Percentiles rank a stretch among this genome's conserved stretches.
Conservation (phyloP, 108 stramenopile species). For the Cylindrotheca closterium region DNA sequence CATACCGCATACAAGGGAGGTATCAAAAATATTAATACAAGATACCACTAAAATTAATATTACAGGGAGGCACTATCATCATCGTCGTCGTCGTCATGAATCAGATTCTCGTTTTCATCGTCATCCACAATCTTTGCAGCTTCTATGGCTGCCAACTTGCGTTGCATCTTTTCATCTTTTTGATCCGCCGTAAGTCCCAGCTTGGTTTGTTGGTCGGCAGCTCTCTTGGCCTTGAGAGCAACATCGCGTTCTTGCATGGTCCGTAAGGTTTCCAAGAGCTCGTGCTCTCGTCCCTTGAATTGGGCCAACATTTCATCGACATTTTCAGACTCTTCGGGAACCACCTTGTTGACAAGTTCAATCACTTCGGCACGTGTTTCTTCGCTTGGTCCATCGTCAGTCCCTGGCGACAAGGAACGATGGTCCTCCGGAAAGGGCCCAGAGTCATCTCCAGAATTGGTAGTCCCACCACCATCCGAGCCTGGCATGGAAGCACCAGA, state of each 20-base stretch:
- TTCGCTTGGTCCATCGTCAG: constrained; percentile 25
- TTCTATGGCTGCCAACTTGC: not conserved
- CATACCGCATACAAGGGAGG: too few species aligned
- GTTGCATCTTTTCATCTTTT: constrained; percentile 2
- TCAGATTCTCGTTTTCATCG: too few species aligned
- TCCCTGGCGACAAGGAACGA: not conserved
- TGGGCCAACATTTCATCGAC: constrained; percentile 75
- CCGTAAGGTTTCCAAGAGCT: constrained; percentile 57
- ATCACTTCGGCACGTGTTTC: constrained; percentile 53
- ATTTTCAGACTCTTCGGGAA: constrained; percentile 67
- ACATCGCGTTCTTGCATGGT: constrained; percentile 66
- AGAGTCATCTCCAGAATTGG: constrained; percentile 1
- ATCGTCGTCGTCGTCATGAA: not conserved
- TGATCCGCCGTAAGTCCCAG: not conserved
- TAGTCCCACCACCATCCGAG: not conserved
- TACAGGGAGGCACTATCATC: not conserved
- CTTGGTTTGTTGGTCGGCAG: constrained; percentile 46
- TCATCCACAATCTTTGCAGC: not conserved
- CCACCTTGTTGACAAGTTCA: constrained; percentile 46
- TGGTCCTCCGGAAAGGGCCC: not conserved
- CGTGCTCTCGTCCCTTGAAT: constrained; percentile 58
- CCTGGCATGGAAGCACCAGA: not conserved
- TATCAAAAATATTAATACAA: too few species aligned
- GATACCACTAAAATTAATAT: too few species aligned
- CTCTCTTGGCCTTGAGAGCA: constrained; percentile 50